phyloP scores from a whole-genome alignment of 257 asterid species.

The Solanum stenotomum region DNA sequence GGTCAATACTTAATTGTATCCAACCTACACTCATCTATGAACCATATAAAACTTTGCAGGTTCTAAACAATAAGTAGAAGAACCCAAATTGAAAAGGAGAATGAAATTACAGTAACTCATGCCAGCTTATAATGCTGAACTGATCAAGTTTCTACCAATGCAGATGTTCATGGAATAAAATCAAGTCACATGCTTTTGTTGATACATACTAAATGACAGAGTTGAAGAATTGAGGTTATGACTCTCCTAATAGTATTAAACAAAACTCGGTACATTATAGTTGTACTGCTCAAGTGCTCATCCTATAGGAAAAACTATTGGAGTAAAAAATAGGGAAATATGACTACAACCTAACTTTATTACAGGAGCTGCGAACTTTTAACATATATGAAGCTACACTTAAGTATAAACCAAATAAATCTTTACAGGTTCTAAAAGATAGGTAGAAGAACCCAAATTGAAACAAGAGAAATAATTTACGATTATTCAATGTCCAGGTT shows the following conservation, averaged over 20 bases:
- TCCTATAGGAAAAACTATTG: neutral
- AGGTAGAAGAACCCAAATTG: neutral
- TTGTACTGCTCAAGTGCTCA: neutral
- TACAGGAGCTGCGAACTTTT: neutral
- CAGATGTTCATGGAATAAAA: neutral
- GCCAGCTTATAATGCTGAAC: neutral
- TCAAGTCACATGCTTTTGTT: neutral
- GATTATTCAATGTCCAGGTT: neutral
- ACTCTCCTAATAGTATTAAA: neutral
- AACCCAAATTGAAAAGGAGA: neutral
- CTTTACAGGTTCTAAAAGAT: neutral
- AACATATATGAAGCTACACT: neutral
- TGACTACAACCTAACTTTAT: neutral
- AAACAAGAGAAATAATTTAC: neutral
- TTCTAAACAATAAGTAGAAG: neutral
- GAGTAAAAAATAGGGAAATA: neutral
- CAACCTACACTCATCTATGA: neutral
- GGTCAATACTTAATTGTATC: neutral
- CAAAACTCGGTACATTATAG: neutral
- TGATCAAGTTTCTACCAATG: neutral
- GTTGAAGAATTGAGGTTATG: neutral
- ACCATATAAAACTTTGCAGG: neutral
- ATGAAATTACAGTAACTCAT: neutral
- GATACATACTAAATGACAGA: neutral
- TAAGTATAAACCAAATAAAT: neutral